These are phyloP conservation scores for Metschnikowia matae DNA, from an alignment of 805 yeast genomes.

Conservation along the genomic window DNA sequence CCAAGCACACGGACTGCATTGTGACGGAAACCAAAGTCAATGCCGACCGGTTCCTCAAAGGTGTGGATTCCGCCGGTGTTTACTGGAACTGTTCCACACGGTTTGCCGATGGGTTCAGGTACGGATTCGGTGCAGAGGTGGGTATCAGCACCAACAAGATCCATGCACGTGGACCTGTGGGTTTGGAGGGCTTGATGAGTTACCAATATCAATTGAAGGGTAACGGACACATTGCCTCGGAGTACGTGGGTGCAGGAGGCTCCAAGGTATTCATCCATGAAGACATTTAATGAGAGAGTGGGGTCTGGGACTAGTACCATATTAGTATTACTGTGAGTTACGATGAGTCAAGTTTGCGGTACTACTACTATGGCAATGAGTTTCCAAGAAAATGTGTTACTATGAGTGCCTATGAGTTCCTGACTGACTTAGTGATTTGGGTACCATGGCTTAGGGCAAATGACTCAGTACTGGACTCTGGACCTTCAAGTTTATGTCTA, in stretches of 20 bases:
- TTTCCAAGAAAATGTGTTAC: no score
- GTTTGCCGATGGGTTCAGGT: slow-evolving; percentile 97
- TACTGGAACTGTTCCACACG: slow-evolving; percentile 97
- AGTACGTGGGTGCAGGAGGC: slow-evolving; percentile 93
- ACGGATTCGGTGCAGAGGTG: slow-evolving; percentile 98
- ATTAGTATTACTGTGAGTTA: no score
- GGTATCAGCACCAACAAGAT: slow-evolving; percentile 96
- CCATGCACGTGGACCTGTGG: slow-evolving; percentile 98
- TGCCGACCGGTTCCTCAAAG: slow-evolving; percentile 77
- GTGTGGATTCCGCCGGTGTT: slow-evolving; percentile 92
- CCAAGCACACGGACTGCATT: slow-evolving; percentile 94
- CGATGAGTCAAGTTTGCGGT: no score
- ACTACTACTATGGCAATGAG: no score
- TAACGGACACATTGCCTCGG: slow-evolving; percentile 87
- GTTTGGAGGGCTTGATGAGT: slow-evolving; percentile 92
- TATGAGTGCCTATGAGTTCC: no score
- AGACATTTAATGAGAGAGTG: slow-evolving; percentile 31
- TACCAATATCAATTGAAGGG: slow-evolving; percentile 94
- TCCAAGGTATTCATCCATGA: slow-evolving; percentile 70
- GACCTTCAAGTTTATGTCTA: no score
- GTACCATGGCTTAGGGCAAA: no score
- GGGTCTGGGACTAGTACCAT: no score
- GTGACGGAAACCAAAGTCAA: slow-evolving; percentile 66
- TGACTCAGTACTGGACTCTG: no score
- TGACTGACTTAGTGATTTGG: no score